phyloP scores from a whole-genome alignment of 352 stramenopile genomes.

The Pythium aphanidermatum region DNA sequence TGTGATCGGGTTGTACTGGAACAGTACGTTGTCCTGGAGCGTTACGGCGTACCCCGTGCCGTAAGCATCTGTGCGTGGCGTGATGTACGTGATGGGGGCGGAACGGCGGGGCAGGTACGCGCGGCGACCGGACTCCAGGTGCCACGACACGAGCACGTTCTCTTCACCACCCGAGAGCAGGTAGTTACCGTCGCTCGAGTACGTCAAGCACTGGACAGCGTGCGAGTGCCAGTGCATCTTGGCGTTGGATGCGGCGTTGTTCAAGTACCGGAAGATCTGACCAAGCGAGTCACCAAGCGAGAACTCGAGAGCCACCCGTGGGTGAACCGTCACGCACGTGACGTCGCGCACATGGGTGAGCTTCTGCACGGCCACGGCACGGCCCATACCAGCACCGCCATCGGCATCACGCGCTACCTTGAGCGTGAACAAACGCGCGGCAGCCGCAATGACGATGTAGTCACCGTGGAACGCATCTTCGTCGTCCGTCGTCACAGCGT shows the following conservation, averaged over 20 bases:
- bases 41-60: constrained; percentile 50
- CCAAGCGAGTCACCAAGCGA: constrained; percentile 54
- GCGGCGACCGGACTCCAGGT: constrained; percentile 67
- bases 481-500: not conserved
- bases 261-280: constrained; percentile 58
- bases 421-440: constrained; percentile 31
- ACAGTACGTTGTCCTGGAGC: constrained; percentile 60
- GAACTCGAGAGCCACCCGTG: constrained; percentile 38
- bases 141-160: constrained; percentile 83
- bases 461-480: constrained; percentile 26
- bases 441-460: constrained; percentile 43
- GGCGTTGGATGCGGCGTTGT: constrained; percentile 23
- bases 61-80: constrained; percentile 37
- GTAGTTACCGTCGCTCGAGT: constrained; percentile 70
- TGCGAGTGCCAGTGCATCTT: constrained; percentile 88
- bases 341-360: constrained; percentile 43
- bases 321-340: constrained; percentile 55
- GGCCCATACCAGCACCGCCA: constrained; percentile 20
- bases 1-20: constrained; percentile 82
- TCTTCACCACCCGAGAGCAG: constrained; percentile 82
- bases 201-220: constrained; percentile 59
- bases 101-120: constrained; percentile 76
- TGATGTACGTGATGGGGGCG: constrained; percentile 47
- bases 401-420: constrained; percentile 31
- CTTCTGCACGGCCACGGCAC: constrained; percentile 30